These are phyloP conservation scores for Suillus subluteus DNA, from an alignment of 768 basidiomycete genomes.

Conservation along the genomic window DNA sequence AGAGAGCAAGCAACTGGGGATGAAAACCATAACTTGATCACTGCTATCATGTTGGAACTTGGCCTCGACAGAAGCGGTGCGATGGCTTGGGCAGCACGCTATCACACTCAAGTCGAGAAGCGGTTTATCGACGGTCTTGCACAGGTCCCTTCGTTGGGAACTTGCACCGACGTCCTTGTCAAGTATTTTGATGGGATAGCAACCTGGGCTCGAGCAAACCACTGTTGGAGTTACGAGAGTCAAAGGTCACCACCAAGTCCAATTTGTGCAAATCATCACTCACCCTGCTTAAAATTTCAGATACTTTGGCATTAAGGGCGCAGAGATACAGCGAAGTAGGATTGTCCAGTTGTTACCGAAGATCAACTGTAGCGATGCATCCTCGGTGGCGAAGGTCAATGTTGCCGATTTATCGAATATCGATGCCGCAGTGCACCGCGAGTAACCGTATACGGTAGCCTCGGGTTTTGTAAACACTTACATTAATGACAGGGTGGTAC, in stretches of 20 bases:
- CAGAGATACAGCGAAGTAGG: conserved; percentile 26
- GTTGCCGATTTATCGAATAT: not conserved
- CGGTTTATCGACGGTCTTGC: conserved; percentile 26
- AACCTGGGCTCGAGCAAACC: conserved; percentile 29
- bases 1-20: conserved; percentile 38
- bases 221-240: conserved; percentile 36
- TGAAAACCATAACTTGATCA: conserved; percentile 39
- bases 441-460: no score
- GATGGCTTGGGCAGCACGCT: conserved; percentile 27
- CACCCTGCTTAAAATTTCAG: conserved; percentile 6
- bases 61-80: conserved; percentile 30
- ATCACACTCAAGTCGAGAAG: conserved; percentile 15
- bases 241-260: conserved; percentile 17
- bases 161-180: conserved; percentile 26
- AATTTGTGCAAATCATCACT: not conserved
- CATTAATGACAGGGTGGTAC: no score
- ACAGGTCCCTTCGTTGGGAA: conserved; percentile 31
- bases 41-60: conserved; percentile 35
- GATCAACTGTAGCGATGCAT: no score
- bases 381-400: not conserved
- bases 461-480: no score
- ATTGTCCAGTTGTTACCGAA: conserved; percentile 11
- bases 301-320: conserved; percentile 35
- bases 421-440: not conserved
- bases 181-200: conserved; percentile 29